Evolutionary conservation across 768 basidiomycete genomes (phyloP).

Genomic region (Sistotremastrum suecicum): DNA sequence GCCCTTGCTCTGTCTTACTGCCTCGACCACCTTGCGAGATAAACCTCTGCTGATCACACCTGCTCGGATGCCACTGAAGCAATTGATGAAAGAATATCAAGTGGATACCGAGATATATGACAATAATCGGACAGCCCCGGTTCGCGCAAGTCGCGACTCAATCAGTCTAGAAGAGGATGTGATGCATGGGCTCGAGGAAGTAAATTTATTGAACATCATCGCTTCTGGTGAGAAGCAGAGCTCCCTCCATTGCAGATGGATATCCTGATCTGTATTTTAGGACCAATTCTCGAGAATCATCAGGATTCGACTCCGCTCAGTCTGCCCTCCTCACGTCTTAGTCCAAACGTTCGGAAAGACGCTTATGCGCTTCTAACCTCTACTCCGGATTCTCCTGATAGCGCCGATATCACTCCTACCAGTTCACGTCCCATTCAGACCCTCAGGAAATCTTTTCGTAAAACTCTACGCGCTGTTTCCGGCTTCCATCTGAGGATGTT

Average conservation of each 20-base stretch:
- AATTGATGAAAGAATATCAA: slow-evolving; percentile 6
- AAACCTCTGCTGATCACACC: slow-evolving; percentile 41
- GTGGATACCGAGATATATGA: slow-evolving; percentile 5
- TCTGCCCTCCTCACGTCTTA: slow-evolving; percentile 61
- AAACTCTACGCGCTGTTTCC: slow-evolving; percentile 61
- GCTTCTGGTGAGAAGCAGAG: slow-evolving; percentile 33
- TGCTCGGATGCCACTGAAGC: slow-evolving; percentile 18
- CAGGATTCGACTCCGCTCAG: slow-evolving; percentile 20
- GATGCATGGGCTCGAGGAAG: slow-evolving; percentile 45
- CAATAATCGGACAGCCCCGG: slow-evolving; percentile 16
- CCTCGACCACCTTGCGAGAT: slow-evolving; percentile 79
- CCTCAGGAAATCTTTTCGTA: slow-evolving; percentile 75
- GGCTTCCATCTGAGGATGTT: slow-evolving; percentile 88
- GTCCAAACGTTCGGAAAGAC: slow-evolving; percentile 49
- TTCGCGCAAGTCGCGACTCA: slow-evolving; percentile 18
- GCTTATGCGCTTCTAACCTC: slow-evolving; percentile 48
- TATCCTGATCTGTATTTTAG: slow-evolving; percentile 15
- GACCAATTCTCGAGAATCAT: slow-evolving; percentile 29
- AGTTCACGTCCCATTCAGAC: slow-evolving; percentile 36
- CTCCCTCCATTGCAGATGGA: slow-evolving; percentile 1
- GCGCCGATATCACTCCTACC: slow-evolving; percentile 27
- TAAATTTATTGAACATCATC: slow-evolving; percentile 55
- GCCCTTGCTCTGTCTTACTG: slow-evolving; percentile 73
- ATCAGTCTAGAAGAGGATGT: slow-evolving; percentile 24
- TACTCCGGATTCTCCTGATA: slow-evolving; percentile 25